Conservation (phyloP, 2,329 filamentous ascomycete species). For the Pseudophaeomoniella oleicola region DNA sequence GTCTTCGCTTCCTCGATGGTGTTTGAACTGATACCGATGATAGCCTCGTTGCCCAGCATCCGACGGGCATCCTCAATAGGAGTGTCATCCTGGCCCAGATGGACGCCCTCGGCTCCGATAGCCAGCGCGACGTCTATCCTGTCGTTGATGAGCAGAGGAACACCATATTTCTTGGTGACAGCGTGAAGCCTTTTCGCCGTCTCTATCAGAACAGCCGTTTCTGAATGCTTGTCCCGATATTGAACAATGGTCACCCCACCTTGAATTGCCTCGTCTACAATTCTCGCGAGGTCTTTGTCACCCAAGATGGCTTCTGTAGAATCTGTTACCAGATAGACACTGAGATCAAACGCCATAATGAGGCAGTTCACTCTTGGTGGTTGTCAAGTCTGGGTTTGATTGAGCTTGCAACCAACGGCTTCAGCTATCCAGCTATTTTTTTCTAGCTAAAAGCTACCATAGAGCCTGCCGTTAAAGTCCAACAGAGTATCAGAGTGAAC, state of each 20-base stretch:
- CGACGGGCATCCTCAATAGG: slow-evolving; percentile 54
- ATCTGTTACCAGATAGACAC: slow-evolving; percentile 84
- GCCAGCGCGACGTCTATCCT: slow-evolving; percentile 78
- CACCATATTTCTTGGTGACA: slow-evolving; percentile 49
- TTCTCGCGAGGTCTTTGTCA: slow-evolving; percentile 49
- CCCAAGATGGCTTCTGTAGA: slow-evolving; percentile 76
- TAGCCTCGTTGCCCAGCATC: slow-evolving; percentile 59
- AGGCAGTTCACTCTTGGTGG: too few relatives aligned
- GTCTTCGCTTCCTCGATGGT: slow-evolving; percentile 55
- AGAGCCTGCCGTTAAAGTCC: too few relatives aligned
- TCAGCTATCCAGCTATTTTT: too few relatives aligned
- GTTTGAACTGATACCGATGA: slow-evolving; percentile 80
- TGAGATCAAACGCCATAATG: slow-evolving; percentile 49
- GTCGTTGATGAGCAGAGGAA: slow-evolving; percentile 87
- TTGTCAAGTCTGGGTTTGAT: too few relatives aligned
- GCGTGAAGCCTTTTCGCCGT: slow-evolving; percentile 57
- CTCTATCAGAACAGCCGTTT: slow-evolving; percentile 56
- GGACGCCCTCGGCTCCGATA: slow-evolving; percentile 77
- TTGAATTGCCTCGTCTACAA: slow-evolving; percentile 61
- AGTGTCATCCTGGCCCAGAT: slow-evolving; percentile 91
- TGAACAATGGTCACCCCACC: slow-evolving; percentile 81
- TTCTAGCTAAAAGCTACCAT: too few relatives aligned
- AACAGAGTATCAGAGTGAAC: too few relatives aligned
- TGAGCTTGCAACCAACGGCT: too few relatives aligned
- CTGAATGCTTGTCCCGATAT: slow-evolving; percentile 74